Base-by-base conservation (phyloP, 2,329 filamentous ascomycete genomes). In the Diaporthe longicolla region DNA sequence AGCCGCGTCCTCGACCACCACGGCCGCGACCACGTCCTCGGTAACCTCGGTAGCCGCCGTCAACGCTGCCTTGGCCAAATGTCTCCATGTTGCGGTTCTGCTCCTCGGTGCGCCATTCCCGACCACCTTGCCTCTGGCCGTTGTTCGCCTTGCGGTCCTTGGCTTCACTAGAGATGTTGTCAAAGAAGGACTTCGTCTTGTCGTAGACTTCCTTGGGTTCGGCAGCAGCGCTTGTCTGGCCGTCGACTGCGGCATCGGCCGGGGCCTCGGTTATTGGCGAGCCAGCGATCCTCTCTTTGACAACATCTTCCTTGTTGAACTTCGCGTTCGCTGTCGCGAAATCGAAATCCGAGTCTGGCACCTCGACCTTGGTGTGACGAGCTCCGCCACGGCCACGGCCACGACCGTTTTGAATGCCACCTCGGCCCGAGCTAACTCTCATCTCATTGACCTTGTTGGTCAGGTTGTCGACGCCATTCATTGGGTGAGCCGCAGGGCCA, bases 11-110 rank as follows among this genome's bases (percentile, higher is more conserved):
- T 74, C 89, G 85, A 32, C 85, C 83, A 35, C 93, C 92, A 65
- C 93, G 90, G 29, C 94, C 94, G 73, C 95, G 92, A 48, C 94
- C 94, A 57, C 95, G 90, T 40, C 95, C 94, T 69, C 95, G 92
- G 83, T 92, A 97, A 70, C 92, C 91, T 75, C 93, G 90, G 82
- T 91, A 93, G 21, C 91, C 90, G 68, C 91, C 93, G 78, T 99
- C 97, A 29, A 99, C 95, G 78, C 95, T 98, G 70, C 95, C 95
- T 82, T 98, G 95, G 11, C 97, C 97, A 78, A 99, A 99, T 0
- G 97, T 99, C 85, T 99, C 97, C 81, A 99, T 94, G 82, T 98
- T 98, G 85, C 95, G 95, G 82, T 93, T 95, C 82, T 97, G 94
- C 82, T 98, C 97, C 82, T 98, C 95, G 52, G 92, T 93, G 71